Base-by-base conservation (phyloP, 176 grass and related monocot species). In the Phoenix roebelenii region DNA sequence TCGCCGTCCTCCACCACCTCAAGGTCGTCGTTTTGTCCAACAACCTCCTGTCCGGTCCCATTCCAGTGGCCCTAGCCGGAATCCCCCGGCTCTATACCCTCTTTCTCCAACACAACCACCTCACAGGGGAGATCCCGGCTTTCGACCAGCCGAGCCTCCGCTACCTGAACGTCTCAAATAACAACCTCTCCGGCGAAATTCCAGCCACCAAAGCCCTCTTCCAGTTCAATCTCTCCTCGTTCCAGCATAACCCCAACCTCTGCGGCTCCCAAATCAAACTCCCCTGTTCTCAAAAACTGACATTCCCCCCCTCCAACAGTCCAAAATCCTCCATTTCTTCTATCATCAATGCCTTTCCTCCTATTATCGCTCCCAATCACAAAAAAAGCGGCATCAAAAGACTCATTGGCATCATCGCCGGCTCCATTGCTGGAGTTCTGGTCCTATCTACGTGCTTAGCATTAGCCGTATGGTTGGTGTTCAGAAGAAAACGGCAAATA, bases 11-110 rank as follows among this genome's bases (percentile, higher is more conserved):
- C 9, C 93, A 88, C 78, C 87, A 87, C 49, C 53, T 86, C 58
- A 98, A 85, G 48, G 76, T 92, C 10, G 39, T 98, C 20, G 87
- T 77, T 16, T 79, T 98, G 61, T 98, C 87, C 35, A 26, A 58
- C 4, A 98, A 92, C 62, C 62, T 69, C 20, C 70, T 97, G 18
- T 65, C 81, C 2, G 87, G 93, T 68, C 48, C 79, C 44, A 91
- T 97, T 71, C 87, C 87, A 0, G 0, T 20, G 10, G 68, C 79
- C 53, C 74, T 97, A 24, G 65, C 73, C 50, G 35, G 64, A 3
- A 17, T 91, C 12, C 80, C 84, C 0, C 72, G 87, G 3, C 82
- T 97, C 50, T 85, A 85, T 9, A 25, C 81, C 23, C 51, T 97
- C 53, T 55, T 90, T 57, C 68, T 97, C 7, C 77, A 91, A 63